These are phyloP conservation scores for Pyrenopolyporus hunteri DNA, from an alignment of 495 filamentous ascomycete species.

Conservation along the genomic window DNA sequence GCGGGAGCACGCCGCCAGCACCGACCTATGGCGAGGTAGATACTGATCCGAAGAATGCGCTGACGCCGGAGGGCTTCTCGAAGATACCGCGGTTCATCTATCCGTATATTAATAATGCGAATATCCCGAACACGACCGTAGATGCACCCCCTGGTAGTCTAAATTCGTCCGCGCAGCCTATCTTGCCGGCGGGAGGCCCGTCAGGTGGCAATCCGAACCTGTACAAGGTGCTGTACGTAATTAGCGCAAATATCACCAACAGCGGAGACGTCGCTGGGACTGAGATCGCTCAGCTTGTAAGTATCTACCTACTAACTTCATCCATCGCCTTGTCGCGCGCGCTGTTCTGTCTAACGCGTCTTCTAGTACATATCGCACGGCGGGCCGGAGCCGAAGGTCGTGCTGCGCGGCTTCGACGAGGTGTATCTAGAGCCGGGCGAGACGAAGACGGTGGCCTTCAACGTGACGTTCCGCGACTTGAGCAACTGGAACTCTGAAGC, in stretches of 20 bases:
- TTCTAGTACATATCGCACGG: constrained; percentile 67
- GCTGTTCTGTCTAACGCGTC: constrained; percentile 70
- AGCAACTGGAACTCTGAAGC: constrained; percentile 77
- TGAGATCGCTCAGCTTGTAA: constrained; percentile 66
- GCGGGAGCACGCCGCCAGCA: constrained; percentile 38
- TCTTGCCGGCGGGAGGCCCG: constrained; percentile 69
- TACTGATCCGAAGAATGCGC: constrained; percentile 38
- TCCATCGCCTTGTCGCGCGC: too few relatives aligned
- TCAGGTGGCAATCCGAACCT: constrained; percentile 76
- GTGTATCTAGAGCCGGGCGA: constrained; percentile 64
- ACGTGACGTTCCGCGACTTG: constrained; percentile 74
- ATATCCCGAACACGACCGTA: constrained; percentile 39
- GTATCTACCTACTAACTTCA: constrained; percentile 29
- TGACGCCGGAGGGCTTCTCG: constrained; percentile 45
- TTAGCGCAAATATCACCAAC: constrained; percentile 58
- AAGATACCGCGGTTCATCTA: constrained; percentile 51
- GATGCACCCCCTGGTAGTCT: constrained; percentile 65
- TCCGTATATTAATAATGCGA: constrained; percentile 43
- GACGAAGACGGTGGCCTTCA: constrained; percentile 64
- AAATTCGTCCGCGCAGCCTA: constrained; percentile 70
- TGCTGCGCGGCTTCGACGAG: constrained; percentile 83
- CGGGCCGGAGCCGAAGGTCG: constrained; percentile 67
- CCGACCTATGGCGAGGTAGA: constrained; percentile 44
- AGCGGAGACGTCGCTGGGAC: constrained; percentile 57
- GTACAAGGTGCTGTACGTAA: constrained; percentile 52